Percentiles rank a stretch among this genome's conserved stretches.
Conservation (phyloP, 176 grass and related monocot genomes). For the Oryza longistaminata region DNA sequence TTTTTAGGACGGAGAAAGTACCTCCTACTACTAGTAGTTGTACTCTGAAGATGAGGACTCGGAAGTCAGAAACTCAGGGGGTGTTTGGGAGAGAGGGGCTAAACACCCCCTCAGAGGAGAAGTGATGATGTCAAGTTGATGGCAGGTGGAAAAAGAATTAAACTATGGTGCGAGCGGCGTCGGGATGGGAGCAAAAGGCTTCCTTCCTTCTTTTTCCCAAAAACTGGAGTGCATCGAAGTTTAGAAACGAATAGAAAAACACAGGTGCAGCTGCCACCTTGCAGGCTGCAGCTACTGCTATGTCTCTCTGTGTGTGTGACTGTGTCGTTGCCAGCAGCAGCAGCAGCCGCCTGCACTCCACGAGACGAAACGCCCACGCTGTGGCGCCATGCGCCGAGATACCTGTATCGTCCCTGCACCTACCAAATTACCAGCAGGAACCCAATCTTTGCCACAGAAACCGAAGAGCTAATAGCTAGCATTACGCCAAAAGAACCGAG, state of each 20-base stretch:
- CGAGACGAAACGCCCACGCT: not conserved
- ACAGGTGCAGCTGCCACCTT: conserved; percentile 20
- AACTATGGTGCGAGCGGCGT: conserved; percentile 11
- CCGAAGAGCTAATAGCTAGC: conserved; percentile 23
- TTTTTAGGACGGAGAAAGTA: not conserved
- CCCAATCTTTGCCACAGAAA: conserved; percentile 5
- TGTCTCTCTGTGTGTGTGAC: not conserved
- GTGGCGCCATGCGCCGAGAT: conserved; percentile 25
- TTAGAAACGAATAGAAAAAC: conserved; percentile 14
- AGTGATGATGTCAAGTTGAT: conserved; percentile 21
- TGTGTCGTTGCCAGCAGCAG: not conserved
- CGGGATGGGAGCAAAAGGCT: conserved; percentile 58
- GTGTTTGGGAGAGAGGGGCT: no score
- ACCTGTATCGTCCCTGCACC: conserved; percentile 21
- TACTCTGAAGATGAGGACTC: conserved; percentile 12
- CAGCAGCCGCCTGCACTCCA: conserved; percentile 36
- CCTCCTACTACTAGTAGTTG: no score
- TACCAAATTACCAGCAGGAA: not conserved
- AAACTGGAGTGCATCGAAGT: conserved; percentile 21
- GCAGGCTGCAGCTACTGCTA: conserved; percentile 33
- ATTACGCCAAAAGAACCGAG: conserved; percentile 8
- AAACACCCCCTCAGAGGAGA: not conserved
- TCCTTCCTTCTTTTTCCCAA: conserved; percentile 54
- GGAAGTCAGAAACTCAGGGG: conserved; percentile 36
- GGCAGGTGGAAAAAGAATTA: not conserved